Base-by-base conservation (phyloP, 495 filamentous ascomycete genomes). In the Aspergillus taichungensis region DNA sequence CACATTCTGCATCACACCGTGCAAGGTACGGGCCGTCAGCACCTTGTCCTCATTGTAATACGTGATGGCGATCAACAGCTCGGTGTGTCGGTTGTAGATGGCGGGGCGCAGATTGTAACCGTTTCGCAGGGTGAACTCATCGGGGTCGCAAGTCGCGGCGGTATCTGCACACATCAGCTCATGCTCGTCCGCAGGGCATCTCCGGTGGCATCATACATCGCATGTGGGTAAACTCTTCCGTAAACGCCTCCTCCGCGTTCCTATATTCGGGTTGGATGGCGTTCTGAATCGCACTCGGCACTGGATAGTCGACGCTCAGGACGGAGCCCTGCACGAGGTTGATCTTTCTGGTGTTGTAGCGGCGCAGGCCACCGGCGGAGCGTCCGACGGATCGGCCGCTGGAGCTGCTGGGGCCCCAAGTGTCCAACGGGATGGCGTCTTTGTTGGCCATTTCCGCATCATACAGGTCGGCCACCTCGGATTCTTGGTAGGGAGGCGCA, bases 11-110 rank as follows among this genome's bases (percentile, higher is more conserved):
- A 98, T 98, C 30, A 95, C 89, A 62, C 90, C 88, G 59, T 98
- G 91, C 35, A 98, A 70, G 0, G 92, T 98, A 54, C 92, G 83
- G 18, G 92, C 77, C 2, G 90, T 91, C 50, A 98, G 73, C 8
- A 86, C 80, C 68, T 95, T 98, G 71, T 98, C 92, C 73, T 98
- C 92, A 67, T 97, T 97, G 74, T 97, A 98, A 68, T 96, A 96
- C 34, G 92, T 98, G 60, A 98, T 91, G 52, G 92, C 92, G 57
- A 98, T 95, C 42, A 96, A 73, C 31, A 98, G 76, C 65, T 98
- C 92, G 5, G 92, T 98, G 61, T 96, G 91, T 46, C 92, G 80
- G 73, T 98, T 98, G 72, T 97, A 98, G 88, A 97, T 98, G 41
- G 91, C 83, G 24, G 94, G 88, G 24, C 92, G 85, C 45, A 98